phyloP scores from a whole-genome alignment of 306 rosid genomes.

The Urtica urens region DNA sequence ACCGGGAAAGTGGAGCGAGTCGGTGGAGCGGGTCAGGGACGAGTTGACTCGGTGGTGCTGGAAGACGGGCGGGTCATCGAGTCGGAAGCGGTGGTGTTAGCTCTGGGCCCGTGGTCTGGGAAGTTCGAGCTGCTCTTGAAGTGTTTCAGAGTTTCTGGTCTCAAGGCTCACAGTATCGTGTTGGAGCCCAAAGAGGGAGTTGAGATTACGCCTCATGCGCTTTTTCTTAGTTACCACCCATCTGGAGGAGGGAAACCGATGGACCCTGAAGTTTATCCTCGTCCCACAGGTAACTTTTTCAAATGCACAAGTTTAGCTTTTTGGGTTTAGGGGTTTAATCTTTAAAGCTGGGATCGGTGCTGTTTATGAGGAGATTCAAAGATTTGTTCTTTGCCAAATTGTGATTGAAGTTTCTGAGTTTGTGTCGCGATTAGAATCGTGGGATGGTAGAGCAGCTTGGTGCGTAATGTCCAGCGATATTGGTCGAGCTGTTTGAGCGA shows the following conservation, averaged over 20 bases:
- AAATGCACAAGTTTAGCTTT: background rate
- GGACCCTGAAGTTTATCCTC: slow-evolving; percentile 88
- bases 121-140: slow-evolving; percentile 43
- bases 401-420: too few species aligned
- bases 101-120: slow-evolving; percentile 80
- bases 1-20: slow-evolving; percentile 57
- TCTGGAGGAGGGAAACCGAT: slow-evolving; percentile 36
- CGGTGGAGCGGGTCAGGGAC: slow-evolving; percentile 23
- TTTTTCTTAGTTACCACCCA: slow-evolving; percentile 41
- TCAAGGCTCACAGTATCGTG: slow-evolving; percentile 76
- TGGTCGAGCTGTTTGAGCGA: too few species aligned
- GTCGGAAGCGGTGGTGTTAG: slow-evolving; percentile 62
- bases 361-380: too few species aligned
- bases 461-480: too few species aligned
- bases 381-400: too few species aligned
- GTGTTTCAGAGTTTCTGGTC: slow-evolving; percentile 45
- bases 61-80: slow-evolving; percentile 49
- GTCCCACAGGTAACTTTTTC: slow-evolving; percentile 56
- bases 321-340: too few species aligned
- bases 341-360: too few species aligned
- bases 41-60: slow-evolving; percentile 42
- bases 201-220: slow-evolving; percentile 63
- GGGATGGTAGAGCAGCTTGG: too few species aligned
- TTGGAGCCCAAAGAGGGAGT: slow-evolving; percentile 49
- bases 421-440: too few species aligned